Percentiles rank a stretch among this genome's conserved stretches.
phyloP scores from a whole-genome alignment of 1,284 basidiomycete genomes.

The Neolentinus lepideus region DNA sequence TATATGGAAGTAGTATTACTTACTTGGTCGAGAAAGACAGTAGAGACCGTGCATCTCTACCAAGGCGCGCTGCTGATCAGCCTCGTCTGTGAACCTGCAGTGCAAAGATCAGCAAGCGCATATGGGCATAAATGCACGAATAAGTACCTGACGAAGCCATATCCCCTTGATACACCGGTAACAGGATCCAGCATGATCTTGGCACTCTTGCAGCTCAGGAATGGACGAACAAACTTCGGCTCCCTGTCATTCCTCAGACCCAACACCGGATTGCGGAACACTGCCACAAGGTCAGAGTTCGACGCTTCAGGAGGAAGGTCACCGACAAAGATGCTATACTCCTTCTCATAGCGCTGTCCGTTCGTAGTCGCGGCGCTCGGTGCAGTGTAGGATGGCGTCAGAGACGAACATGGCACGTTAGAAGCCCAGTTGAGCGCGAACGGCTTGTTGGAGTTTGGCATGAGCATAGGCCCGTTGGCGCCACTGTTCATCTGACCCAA shows the following conservation, averaged over 20 bases:
- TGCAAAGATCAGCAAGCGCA: slow-evolving; percentile 9
- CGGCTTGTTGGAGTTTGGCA: slow-evolving; percentile 74
- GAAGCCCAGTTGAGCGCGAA: slow-evolving; percentile 81
- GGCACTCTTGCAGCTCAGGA: slow-evolving; percentile 85
- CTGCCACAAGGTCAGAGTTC: slow-evolving; percentile 84
- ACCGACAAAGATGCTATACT: slow-evolving; percentile 89
- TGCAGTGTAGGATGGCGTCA: slow-evolving; percentile 11
- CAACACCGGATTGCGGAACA: slow-evolving; percentile 78
- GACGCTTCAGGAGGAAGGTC: slow-evolving; percentile 86
- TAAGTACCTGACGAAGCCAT: slow-evolving; percentile 81
- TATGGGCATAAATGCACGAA: slow-evolving; percentile 4
- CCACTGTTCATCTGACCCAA: slow-evolving; percentile 58
- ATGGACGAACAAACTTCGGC: slow-evolving; percentile 79
- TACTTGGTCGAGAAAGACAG: slow-evolving; percentile 79
- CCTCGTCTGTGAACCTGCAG: slow-evolving; percentile 74
- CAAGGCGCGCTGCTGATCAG: slow-evolving; percentile 81
- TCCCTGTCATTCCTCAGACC: slow-evolving; percentile 75
- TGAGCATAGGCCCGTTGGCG: slow-evolving; percentile 42
- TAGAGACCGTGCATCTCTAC: slow-evolving; percentile 88
- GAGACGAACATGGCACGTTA: slow-evolving; percentile 36
- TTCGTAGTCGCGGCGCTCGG: slow-evolving; percentile 25
- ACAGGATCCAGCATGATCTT: slow-evolving; percentile 90
- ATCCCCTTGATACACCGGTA: slow-evolving; percentile 83
- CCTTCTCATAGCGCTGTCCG: slow-evolving; percentile 62
- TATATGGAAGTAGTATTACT: slow-evolving; percentile 21